Conservation (phyloP, 1,139 yeast species). For the Yamadazyma sp. region DNA sequence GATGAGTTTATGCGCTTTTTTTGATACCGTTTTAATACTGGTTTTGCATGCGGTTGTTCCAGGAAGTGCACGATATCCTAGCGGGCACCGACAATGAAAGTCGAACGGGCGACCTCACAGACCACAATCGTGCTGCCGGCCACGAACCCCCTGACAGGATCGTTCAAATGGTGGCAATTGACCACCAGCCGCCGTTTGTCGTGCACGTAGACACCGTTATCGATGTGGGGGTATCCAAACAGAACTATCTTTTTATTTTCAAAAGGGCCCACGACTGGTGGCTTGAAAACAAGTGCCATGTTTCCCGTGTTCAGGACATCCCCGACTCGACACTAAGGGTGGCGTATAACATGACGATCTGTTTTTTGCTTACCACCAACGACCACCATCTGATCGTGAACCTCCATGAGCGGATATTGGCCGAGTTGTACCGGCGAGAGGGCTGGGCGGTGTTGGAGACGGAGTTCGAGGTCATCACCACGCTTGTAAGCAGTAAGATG, state of each 20-base stretch:
- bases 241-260: constrained; percentile 31
- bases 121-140: background rate
- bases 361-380: constrained; percentile 40
- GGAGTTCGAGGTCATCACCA: constrained; percentile 33
- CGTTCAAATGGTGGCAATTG: constrained; percentile 9
- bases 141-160: constrained; percentile 4
- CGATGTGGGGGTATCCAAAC: constrained; percentile 38
- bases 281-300: constrained; percentile 18
- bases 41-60: constrained; percentile 10
- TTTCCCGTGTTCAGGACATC: background rate
- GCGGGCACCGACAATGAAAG: background rate
- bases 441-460: constrained; percentile 13
- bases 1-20: constrained; percentile 1
- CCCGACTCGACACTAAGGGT: constrained; percentile 6
- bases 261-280: constrained; percentile 35
- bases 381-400: constrained; percentile 38
- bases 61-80: constrained; percentile 14
- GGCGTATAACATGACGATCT: constrained; percentile 28
- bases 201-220: constrained; percentile 19
- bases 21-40: too few species aligned
- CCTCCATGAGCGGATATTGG: constrained; percentile 29
- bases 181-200: constrained; percentile 5
- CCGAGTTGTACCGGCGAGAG: constrained; percentile 14
- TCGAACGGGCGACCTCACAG: background rate
- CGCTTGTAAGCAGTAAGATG: constrained; percentile 34